A percentile compares a stretch with the other conserved stretches of the same genome.
Conservation (phyloP, 2,329 filamentous ascomycete genomes). For the Biscogniauxia mediterranea region DNA sequence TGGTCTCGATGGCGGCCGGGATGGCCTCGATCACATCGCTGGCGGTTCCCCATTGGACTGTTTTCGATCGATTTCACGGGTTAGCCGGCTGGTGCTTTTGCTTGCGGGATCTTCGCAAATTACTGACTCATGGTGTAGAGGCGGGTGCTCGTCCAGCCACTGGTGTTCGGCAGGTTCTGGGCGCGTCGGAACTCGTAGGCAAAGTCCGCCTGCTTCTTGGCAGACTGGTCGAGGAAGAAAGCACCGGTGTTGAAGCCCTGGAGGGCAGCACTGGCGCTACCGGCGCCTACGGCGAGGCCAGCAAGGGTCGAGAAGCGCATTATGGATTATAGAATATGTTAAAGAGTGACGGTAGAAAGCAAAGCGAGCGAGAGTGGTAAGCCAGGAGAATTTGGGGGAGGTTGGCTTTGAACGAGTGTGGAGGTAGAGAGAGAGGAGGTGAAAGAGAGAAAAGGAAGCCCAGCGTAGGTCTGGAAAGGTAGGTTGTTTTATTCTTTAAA, state of each 20-base stretch:
- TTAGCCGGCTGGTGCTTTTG: slow-evolving; percentile 10
- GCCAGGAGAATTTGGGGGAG: neutral
- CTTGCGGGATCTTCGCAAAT: neutral
- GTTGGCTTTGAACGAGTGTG: neutral
- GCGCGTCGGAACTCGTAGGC: slow-evolving; percentile 33
- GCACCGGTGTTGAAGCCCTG: slow-evolving; percentile 36
- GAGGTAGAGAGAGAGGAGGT: neutral
- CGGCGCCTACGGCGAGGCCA: neutral
- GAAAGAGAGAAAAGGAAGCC: neutral
- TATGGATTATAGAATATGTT: slow-evolving; percentile 1
- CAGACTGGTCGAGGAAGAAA: slow-evolving; percentile 33
- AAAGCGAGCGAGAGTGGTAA: neutral
- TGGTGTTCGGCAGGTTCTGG: slow-evolving; percentile 29
- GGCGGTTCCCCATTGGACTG: slow-evolving; percentile 34
- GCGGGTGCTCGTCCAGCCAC: slow-evolving; percentile 32
- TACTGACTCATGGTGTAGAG: slow-evolving; percentile 34
- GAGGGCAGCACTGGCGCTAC: slow-evolving; percentile 20
- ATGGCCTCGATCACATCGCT: slow-evolving; percentile 65
- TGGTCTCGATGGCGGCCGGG: slow-evolving; percentile 54
- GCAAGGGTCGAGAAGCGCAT: slow-evolving; percentile 4
- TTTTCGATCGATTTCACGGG: neutral
- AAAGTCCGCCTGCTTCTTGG: slow-evolving; percentile 32
- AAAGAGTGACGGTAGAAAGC: neutral
- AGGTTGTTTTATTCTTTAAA: neutral
- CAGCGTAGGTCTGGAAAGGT: neutral